phyloP scores from a whole-genome alignment of 305 asterid genomes.

The Striga hermonthica region DNA sequence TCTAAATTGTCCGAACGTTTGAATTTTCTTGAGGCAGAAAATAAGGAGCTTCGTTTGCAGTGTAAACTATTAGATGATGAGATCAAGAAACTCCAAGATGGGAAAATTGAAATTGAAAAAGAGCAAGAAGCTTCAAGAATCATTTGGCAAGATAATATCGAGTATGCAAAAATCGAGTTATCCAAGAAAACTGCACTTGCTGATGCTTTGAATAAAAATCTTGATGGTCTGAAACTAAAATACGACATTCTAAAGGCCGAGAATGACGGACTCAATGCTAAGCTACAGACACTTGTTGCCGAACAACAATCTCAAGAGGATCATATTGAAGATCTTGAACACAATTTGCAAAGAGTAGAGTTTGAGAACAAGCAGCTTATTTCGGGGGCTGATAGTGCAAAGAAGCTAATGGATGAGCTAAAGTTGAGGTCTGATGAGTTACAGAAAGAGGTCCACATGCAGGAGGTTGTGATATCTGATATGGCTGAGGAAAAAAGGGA shows the following conservation, averaged over 20 bases:
- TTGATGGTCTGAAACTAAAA: slow-evolving; percentile 49
- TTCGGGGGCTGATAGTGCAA: slow-evolving; percentile 33
- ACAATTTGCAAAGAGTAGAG: slow-evolving; percentile 35
- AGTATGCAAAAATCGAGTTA: slow-evolving; percentile 38
- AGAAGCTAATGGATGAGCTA: slow-evolving; percentile 38
- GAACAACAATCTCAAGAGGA: slow-evolving; percentile 37
- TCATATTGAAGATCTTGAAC: slow-evolving; percentile 39
- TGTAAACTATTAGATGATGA: slow-evolving; percentile 38
- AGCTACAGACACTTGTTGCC: slow-evolving; percentile 39
- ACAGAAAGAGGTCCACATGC: slow-evolving; percentile 54
- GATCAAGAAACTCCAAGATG: slow-evolving; percentile 44
- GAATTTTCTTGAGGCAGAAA: slow-evolving; percentile 40
- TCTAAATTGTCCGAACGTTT: slow-evolving; percentile 40
- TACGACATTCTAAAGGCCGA: slow-evolving; percentile 47
- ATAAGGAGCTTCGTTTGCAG: slow-evolving; percentile 42
- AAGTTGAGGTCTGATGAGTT: slow-evolving; percentile 42
- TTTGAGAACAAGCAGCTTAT: slow-evolving; percentile 39
- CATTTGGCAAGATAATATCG: slow-evolving; percentile 42
- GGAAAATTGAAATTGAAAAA: slow-evolving; percentile 42
- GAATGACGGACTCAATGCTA: slow-evolving; percentile 49
- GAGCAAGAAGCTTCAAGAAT: slow-evolving; percentile 41
- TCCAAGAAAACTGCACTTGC: slow-evolving; percentile 33
- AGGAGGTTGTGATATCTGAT: slow-evolving; percentile 46
- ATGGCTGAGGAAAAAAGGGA: slow-evolving; percentile 77
- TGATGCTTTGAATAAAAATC: slow-evolving; percentile 38